Evolutionary conservation across 2,329 filamentous ascomycete species (phyloP).

Genomic region (Stagonosporopsis chrysanthemi): DNA sequence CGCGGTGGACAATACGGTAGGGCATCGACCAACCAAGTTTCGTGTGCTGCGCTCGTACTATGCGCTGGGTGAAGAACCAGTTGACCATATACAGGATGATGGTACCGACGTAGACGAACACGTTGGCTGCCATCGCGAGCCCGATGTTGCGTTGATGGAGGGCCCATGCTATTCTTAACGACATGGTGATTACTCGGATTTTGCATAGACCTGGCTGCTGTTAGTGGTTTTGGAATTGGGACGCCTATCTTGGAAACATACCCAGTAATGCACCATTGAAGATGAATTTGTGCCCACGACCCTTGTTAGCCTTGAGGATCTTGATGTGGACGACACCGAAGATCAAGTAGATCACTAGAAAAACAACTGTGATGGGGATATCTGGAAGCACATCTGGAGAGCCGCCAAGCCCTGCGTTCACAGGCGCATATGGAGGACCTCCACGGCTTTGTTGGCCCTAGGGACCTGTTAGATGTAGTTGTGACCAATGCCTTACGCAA

Average conservation of each 20-base stretch:
- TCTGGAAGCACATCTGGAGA: conserved; percentile 46
- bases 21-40: conserved; percentile 70
- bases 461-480: conserved; percentile 13
- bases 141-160: conserved; percentile 51
- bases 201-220: conserved; percentile 52
- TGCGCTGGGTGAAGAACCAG: conserved; percentile 77
- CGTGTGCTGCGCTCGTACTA: conserved; percentile 77
- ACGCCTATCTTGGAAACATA: conserved; percentile 19
- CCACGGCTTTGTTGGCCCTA: conserved; percentile 19
- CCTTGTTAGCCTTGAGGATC: conserved; percentile 51
- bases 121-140: conserved; percentile 65
- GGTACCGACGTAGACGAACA: conserved; percentile 78
- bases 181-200: conserved; percentile 53
- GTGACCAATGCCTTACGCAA: not conserved
- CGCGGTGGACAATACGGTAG: conserved; percentile 58
- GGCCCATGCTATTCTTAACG: conserved; percentile 51
- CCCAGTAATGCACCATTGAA: conserved; percentile 54
- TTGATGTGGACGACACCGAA: conserved; percentile 52
- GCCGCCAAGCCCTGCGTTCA: conserved; percentile 38
- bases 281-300: conserved; percentile 53
- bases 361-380: conserved; percentile 51
- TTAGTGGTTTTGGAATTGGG: conserved; percentile 10
- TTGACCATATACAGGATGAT: conserved; percentile 82
- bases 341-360: conserved; percentile 52
- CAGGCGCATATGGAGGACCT: conserved; percentile 43